Conservation (phyloP, 2,329 filamentous ascomycete genomes). For the Talaromyces sp. region DNA sequence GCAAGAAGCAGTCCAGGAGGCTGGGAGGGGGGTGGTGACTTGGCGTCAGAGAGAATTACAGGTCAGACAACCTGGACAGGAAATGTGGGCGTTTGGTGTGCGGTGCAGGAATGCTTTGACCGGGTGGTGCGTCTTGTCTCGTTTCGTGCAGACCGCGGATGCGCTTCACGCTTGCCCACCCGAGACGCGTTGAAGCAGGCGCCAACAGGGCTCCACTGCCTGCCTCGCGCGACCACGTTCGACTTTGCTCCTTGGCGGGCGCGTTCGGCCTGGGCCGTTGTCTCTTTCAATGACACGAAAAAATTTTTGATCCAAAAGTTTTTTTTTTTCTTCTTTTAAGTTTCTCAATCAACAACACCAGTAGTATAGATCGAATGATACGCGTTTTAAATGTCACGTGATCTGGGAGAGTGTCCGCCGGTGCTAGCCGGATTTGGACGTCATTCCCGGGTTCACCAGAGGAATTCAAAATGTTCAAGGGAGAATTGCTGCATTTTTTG, state of each 20-base stretch:
- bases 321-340: neutral
- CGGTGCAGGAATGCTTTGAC: conserved; percentile 10
- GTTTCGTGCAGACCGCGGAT: conserved; percentile 13
- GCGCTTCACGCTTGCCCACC: conserved; percentile 14
- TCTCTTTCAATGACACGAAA: neutral
- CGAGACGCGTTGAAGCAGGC: conserved; percentile 13
- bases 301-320: neutral
- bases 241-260: neutral
- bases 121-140: conserved; percentile 11
- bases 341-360: neutral
- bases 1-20: conserved; percentile 6
- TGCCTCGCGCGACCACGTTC: conserved; percentile 8
- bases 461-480: neutral
- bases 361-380: neutral
- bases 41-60: conserved; percentile 5
- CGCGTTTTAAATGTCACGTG: neutral
- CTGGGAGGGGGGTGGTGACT: conserved; percentile 2
- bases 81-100: conserved; percentile 8
- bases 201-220: conserved; percentile 11
- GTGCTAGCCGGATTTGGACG: neutral
- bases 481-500: neutral
- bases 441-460: neutral
- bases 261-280: neutral
- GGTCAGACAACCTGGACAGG: conserved; percentile 3
- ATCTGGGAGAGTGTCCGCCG: neutral